Conservation (phyloP, 2,329 filamentous ascomycete species). For the Zarea fungicola region DNA sequence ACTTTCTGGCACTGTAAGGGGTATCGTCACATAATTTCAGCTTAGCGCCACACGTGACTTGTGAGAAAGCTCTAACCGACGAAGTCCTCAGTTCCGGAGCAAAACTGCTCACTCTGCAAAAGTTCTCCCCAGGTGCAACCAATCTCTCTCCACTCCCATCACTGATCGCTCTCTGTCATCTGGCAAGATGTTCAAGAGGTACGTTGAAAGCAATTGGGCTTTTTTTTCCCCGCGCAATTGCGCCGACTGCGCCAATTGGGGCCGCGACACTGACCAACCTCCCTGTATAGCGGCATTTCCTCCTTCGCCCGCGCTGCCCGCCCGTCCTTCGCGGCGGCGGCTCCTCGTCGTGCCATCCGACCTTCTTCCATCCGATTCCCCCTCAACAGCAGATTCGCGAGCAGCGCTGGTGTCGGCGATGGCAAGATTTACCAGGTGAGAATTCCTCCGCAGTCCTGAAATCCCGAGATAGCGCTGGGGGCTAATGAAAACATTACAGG, state of each 20-base stretch:
- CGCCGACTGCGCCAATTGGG: conserved; percentile 38
- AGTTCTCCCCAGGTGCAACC: conserved; percentile 44
- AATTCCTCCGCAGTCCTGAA: conserved; percentile 9
- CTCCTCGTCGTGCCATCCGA: conserved; percentile 52
- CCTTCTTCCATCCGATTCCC: conserved; percentile 51
- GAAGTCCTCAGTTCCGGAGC: conserved; percentile 38
- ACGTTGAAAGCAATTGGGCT: conserved; percentile 37
- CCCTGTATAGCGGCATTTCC: conserved; percentile 56
- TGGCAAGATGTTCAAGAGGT: conserved; percentile 81
- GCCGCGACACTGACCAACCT: conserved; percentile 21
- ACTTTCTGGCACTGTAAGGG: conserved; percentile 12
- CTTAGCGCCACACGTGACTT: conserved; percentile 31
- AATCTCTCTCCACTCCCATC: conserved; percentile 55
- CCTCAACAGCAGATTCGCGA: conserved; percentile 54
- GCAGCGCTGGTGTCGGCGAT: conserved; percentile 52
- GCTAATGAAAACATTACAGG: conserved; percentile 60
- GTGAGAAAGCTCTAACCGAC: conserved; percentile 40
- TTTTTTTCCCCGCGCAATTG: conserved; percentile 23
- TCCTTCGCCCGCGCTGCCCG: conserved; percentile 58
- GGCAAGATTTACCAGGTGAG: conserved; percentile 67
- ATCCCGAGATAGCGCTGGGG: conserved; percentile 2
- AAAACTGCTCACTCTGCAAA: conserved; percentile 46
- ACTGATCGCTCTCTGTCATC: conserved; percentile 61
- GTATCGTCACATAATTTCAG: conserved; percentile 11
- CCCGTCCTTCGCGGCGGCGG: conserved; percentile 54